These are phyloP conservation scores for Mycena rosella DNA, from an alignment of 768 basidiomycete species.

Conservation along the genomic window DNA sequence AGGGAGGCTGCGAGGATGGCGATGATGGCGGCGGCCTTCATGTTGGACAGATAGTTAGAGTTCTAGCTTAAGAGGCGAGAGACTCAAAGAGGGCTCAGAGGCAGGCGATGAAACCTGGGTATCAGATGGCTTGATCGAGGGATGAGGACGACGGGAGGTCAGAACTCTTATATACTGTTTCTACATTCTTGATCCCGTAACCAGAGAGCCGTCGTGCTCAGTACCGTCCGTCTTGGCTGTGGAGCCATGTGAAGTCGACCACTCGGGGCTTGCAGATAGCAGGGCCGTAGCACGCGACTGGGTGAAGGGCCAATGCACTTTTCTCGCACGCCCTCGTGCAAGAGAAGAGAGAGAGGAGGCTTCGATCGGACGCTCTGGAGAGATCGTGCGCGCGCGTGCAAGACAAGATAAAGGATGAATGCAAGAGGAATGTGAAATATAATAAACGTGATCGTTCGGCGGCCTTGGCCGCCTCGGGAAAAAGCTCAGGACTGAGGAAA, in stretches of 20 bases:
- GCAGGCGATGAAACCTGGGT: constrained; percentile 9
- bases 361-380: not conserved
- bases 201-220: not conserved
- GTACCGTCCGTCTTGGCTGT: not conserved
- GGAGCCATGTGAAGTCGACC: constrained; percentile 9
- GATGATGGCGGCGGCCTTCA: constrained; percentile 23
- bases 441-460: constrained; percentile 19
- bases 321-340: no score
- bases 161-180: not conserved
- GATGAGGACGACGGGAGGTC: constrained; percentile 1
- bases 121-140: not conserved
- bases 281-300: constrained; percentile 1
- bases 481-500: constrained; percentile 9
- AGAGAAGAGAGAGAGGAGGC: not conserved
- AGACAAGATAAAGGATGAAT: constrained; percentile 21
- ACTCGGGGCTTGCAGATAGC: constrained; percentile 1
- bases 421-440: constrained; percentile 18
- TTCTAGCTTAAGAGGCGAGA: not conserved
- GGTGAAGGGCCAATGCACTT: not conserved
- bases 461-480: constrained; percentile 17
- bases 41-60: constrained; percentile 16
- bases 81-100: constrained; percentile 1
- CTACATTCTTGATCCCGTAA: not conserved
- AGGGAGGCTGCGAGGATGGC: constrained; percentile 31
- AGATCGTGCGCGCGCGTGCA: constrained; percentile 13